These are phyloP conservation scores for Chlamydomonas sp. DNA, from an alignment of 139 green algal genomes.

Conservation along the genomic window DNA sequence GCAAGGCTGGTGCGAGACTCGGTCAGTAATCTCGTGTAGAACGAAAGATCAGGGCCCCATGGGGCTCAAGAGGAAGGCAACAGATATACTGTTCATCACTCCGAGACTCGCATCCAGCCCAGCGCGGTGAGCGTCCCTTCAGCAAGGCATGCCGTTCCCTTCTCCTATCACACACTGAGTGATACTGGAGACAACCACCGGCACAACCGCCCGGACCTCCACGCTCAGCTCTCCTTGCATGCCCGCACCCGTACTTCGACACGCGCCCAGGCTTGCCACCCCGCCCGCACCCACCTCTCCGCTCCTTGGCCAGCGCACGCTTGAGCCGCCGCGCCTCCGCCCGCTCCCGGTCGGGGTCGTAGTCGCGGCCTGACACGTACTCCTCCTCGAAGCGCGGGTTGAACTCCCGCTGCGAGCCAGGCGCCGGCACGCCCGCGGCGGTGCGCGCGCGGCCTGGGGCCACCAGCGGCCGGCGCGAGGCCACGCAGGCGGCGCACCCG, in stretches of 20 bases:
- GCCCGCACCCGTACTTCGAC: too few species aligned
- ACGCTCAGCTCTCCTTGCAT: too few species aligned
- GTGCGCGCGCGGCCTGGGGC: conserved; percentile 40
- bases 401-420: conserved; percentile 57
- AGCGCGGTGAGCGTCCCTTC: too few species aligned
- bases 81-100: not conserved
- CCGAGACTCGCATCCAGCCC: not conserved
- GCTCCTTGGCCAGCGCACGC: conserved; percentile 73
- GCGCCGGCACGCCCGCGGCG: not conserved
- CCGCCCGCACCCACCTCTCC: conserved; percentile 59
- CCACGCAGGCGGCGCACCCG: conserved; percentile 11
- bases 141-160: too few species aligned
- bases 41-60: not conserved
- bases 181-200: too few species aligned
- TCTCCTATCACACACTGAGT: too few species aligned
- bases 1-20: too few species aligned
- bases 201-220: too few species aligned
- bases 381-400: conserved; percentile 95
- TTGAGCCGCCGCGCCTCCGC: conserved; percentile 73
- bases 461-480: conserved; percentile 47
- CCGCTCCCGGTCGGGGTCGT: conserved; percentile 84
- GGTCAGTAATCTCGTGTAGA: conserved; percentile 31
- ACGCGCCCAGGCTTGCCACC: too few species aligned
- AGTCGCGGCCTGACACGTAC: conserved; percentile 73
- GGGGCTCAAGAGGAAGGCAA: conserved; percentile 5